Base-by-base conservation (phyloP, 371 early-diverging fungal genomes). In the Mortierella sp. region DNA sequence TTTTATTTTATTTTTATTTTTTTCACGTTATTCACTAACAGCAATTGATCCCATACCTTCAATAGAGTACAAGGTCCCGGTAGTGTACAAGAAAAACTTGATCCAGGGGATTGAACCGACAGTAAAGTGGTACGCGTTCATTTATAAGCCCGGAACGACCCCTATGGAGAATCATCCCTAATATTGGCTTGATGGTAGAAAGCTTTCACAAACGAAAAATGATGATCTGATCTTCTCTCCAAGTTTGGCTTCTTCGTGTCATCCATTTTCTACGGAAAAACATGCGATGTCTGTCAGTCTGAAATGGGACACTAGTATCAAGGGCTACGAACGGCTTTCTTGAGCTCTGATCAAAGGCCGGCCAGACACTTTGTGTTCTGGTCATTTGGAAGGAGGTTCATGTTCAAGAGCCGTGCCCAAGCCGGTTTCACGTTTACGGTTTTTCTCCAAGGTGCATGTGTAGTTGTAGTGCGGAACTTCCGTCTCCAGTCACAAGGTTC, bases 151-250 rank as follows among this genome's bases (percentile, higher is more conserved):
- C 22, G 62, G 69, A 61, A 61, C 55, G 62, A 62, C 69, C 4
- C 69, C 69, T 62, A n/a, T 62, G 69, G 62, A 55, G 63, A 58
- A 69, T 64, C 42, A 29, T 64, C 64, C 64, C 31, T 19, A 55
- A 40, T 64, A 64, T 40, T 64, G 64, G 64, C 7, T 42, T 10
- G 66, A 66, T 9, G 67, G 67, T 9, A 32, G 67, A 42, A 66
- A 59, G 37, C 34, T 58, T 17, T 51, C 67, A 51, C 6, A 51
- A n/a, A 15, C 15, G 17, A 59, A 40, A 40, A 60, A 60, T 22
- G 22, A 59, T 2, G 60, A 22, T 60, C 35, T 22, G 61, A 47
- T 59, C 47, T 43, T 7, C 67, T 47, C 61, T 61, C 62, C 69
- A 69, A 60, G 17, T 69, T 15, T 62, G 23, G 26, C 47, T 62